Base-by-base conservation (phyloP, 2,329 filamentous ascomycete species). In the Calonectria naviculata region DNA sequence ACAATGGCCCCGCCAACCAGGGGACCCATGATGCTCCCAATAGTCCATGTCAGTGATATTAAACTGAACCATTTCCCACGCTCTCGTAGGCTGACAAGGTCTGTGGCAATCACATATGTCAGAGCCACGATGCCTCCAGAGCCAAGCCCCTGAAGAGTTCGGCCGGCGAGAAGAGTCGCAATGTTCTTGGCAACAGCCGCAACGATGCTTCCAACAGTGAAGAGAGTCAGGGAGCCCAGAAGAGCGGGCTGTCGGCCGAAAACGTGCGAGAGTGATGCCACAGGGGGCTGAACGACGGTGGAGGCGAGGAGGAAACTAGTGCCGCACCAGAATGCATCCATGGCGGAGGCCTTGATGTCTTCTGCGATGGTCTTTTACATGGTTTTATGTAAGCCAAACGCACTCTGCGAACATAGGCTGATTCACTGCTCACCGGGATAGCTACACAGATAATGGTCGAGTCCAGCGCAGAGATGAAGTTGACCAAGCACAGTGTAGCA, bases 1-100 rank as follows among this genome's bases (percentile, higher is more conserved):
- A 88, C 84, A 70, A 91, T 89, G 2, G 85, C 88, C 21, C 89
- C 89, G 7, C 90, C 87, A 41, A 88, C 82, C 28, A 89, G 73
- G 8, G 76, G 73, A 1, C 76, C 76, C 26, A 78, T 65, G 36
- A 77, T 76, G 87, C 89, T 89, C 0, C 89, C 90, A 12, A 92
- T 72, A 1, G 87, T 84, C 89, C 88, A 91, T 79, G 87, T 85
- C 28, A 82, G 78, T 1, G 80, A 84, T 65, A 82, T 78, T 68
- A 78, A 77, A 64, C 75, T 83, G 68, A 81, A 83, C 80, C 82
- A 86, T 72, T 83, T 82, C 49, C 85, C 84, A 73, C 85, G 80
- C 69, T 83, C 80, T 52, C 83, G 75, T 10, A 88, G 80, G 7
- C 84, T 84, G 28, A 87, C 85, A 15, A 88, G 77, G 72, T 88